Evolutionary conservation across 2,329 filamentous ascomycete species (phyloP).

Genomic region (Fusarium sp.): DNA sequence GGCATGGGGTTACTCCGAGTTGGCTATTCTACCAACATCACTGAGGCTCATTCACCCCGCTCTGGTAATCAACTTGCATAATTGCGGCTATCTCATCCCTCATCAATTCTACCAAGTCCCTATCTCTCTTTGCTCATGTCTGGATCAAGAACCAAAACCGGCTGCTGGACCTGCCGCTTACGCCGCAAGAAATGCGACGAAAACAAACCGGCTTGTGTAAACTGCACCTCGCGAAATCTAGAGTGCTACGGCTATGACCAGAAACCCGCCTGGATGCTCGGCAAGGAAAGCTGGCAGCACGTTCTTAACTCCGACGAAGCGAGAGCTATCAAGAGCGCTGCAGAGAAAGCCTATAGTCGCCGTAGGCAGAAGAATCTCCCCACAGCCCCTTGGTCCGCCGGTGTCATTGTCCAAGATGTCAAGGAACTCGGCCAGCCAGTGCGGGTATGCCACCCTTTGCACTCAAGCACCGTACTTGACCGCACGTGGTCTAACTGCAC

Average conservation of each 20-base stretch:
- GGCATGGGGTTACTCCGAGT: neutral
- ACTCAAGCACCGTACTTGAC: neutral
- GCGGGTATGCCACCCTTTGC: too few relatives aligned
- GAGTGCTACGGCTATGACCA: slow-evolving; percentile 5
- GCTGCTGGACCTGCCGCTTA: slow-evolving; percentile 16
- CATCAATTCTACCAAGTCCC: neutral
- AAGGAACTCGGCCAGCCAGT: neutral
- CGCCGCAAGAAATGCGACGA: slow-evolving; percentile 24
- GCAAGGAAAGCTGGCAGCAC: slow-evolving; percentile 16
- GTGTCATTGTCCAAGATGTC: slow-evolving; percentile 9
- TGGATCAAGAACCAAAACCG: slow-evolving; percentile 15
- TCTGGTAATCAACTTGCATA: neutral
- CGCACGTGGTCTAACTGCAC: slow-evolving; percentile 17
- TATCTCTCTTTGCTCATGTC: neutral
- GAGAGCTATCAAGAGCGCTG: neutral
- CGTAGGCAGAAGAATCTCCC: slow-evolving; percentile 7
- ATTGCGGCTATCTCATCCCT: neutral
- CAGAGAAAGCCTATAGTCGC: slow-evolving; percentile 8
- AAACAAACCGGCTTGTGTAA: neutral
- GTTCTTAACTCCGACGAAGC: slow-evolving; percentile 13
- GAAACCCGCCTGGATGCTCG: slow-evolving; percentile 11
- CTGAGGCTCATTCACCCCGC: neutral
- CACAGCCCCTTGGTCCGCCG: neutral
- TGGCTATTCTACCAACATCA: neutral
- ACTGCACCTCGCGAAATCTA: neutral